These are phyloP conservation scores for Agroathelia rolfsii DNA, from an alignment of 1,284 basidiomycete species.

Conservation along the genomic window DNA sequence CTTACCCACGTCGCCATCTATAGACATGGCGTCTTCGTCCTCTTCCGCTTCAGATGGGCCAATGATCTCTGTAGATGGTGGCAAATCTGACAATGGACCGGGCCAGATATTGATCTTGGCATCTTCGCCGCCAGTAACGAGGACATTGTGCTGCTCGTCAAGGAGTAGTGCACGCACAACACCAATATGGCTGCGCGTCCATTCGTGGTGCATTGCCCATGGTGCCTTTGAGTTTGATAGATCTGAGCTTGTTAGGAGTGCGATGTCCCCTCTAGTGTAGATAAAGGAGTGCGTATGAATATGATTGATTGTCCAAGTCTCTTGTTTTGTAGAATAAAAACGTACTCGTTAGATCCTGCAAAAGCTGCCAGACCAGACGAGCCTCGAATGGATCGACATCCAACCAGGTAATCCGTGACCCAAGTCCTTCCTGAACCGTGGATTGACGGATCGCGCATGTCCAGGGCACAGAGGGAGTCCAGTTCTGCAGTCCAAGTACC, in stretches of 20 bases:
- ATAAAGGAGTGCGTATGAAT: constrained; percentile 8
- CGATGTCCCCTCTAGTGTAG: constrained; percentile 46
- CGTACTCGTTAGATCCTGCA: constrained; percentile 54
- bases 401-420: constrained; percentile 57
- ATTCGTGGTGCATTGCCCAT: constrained; percentile 42
- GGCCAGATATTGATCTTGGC: constrained; percentile 44
- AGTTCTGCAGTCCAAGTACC: constrained; percentile 60
- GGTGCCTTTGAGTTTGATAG: constrained; percentile 24
- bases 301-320: not conserved
- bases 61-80: not conserved
- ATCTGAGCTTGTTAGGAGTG: constrained; percentile 36
- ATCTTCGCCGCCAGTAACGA: constrained; percentile 60
- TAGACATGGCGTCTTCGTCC: too few relatives aligned
- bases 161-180: constrained; percentile 47
- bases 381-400: constrained; percentile 23
- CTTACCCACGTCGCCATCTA: too few relatives aligned
- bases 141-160: constrained; percentile 41
- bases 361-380: constrained; percentile 31
- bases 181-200: constrained; percentile 42
- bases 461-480: constrained; percentile 35
- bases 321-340: constrained; percentile 10
- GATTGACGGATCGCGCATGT: constrained; percentile 42
- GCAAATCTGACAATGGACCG: constrained; percentile 10
- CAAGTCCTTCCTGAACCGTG: constrained; percentile 37
- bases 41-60: not conserved